Conservation (phyloP, 2,329 filamentous ascomycete species). For the Aspergillus fumigatiaffinis region DNA sequence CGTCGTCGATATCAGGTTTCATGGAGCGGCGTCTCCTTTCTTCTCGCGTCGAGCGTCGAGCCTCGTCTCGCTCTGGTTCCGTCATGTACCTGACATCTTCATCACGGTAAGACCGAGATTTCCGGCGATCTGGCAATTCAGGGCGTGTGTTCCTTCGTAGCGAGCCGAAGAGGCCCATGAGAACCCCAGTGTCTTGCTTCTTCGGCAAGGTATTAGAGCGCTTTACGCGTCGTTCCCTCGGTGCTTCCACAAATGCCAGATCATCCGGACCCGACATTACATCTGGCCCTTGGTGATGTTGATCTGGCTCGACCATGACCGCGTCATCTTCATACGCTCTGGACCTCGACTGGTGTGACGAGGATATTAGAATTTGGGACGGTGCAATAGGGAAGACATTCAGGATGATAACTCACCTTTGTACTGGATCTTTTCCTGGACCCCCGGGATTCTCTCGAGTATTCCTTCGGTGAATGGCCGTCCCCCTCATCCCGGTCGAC, state of each 20-base stretch:
- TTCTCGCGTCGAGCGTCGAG: conserved; percentile 32
- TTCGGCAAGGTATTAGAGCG: conserved; percentile 61
- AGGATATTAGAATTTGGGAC: background rate
- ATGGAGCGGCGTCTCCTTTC: conserved; percentile 37
- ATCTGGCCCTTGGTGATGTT: conserved; percentile 43
- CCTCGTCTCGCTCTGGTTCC: conserved; percentile 36
- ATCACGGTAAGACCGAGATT: conserved; percentile 35
- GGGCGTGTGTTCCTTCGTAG: conserved; percentile 30
- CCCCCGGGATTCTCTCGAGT: conserved; percentile 29
- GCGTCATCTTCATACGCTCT: conserved; percentile 46
- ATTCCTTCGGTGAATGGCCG: conserved; percentile 27
- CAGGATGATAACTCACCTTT: conserved; percentile 26
- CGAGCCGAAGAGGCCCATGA: conserved; percentile 62
- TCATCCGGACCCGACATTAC: conserved; percentile 48
- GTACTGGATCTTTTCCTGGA: conserved; percentile 35
- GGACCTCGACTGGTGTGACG: conserved; percentile 27
- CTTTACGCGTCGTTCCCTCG: conserved; percentile 51
- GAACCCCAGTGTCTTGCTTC: conserved; percentile 52
- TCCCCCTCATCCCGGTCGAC: conserved; percentile 48
- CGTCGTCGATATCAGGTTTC: conserved; percentile 48
- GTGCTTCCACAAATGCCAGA: conserved; percentile 49
- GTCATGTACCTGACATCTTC: conserved; percentile 30
- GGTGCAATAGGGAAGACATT: too few species aligned
- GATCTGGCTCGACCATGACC: conserved; percentile 51
- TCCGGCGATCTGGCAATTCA: conserved; percentile 34